Percentiles rank a stretch among this genome's conserved stretches.
These are phyloP conservation scores for Sedum album DNA, from an alignment of 164 flowering plant species.

Conservation along the genomic window DNA sequence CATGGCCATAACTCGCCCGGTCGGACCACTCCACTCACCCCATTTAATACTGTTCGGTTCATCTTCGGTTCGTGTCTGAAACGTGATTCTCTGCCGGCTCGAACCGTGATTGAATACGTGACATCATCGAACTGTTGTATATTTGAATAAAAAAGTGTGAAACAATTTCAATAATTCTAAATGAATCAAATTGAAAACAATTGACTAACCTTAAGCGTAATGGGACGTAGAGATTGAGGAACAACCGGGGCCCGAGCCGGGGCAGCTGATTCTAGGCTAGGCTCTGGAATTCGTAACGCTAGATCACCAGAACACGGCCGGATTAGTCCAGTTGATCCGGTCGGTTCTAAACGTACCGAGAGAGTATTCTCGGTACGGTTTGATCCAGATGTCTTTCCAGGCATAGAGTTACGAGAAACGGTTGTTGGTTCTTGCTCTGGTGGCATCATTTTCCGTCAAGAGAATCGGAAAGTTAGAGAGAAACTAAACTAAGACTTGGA, in stretches of 20 bases:
- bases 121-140: slow-evolving; percentile 69
- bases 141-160: not conserved
- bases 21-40: slow-evolving; percentile 52
- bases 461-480: not conserved
- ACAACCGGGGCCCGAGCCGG: not conserved
- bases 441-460: not conserved
- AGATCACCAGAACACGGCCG: not conserved
- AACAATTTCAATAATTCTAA: not conserved
- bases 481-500: not conserved
- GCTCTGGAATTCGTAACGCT: not conserved
- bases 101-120: slow-evolving; percentile 30
- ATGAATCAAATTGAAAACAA: not conserved
- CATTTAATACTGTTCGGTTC: slow-evolving; percentile 41
- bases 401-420: not conserved
- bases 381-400: not conserved
- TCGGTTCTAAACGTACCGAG: not conserved
- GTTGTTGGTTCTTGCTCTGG: slow-evolving; percentile 6
- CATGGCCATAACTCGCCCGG: slow-evolving; percentile 94
- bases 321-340: not conserved
- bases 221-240: slow-evolving; percentile 1
- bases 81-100: slow-evolving; percentile 12
- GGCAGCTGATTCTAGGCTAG: not conserved
- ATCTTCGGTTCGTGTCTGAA: slow-evolving; percentile 29
- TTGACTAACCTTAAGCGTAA: not conserved
- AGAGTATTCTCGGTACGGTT: not conserved